phyloP scores from a whole-genome alignment of 2,329 filamentous ascomycete species.

The Tolypocladium album region DNA sequence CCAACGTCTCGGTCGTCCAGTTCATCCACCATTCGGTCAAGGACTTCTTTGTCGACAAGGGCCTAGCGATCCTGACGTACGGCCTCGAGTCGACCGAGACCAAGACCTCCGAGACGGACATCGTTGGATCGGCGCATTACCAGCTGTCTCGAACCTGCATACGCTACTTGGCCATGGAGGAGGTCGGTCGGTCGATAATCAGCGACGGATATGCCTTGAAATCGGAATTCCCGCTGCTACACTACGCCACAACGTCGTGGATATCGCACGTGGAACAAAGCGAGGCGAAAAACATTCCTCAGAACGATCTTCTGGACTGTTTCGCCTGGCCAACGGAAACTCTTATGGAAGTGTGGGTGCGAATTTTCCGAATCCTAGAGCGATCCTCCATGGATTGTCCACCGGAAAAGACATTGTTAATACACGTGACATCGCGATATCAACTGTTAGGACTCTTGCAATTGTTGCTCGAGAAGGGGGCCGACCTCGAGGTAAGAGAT shows the following conservation, averaged over 20 bases:
- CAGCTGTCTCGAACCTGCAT: conserved; percentile 13
- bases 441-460: background rate
- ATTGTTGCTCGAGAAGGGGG: background rate
- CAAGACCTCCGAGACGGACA: background rate
- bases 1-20: conserved; percentile 10
- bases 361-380: no score
- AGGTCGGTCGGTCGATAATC: conserved; percentile 2
- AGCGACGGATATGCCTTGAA: no score
- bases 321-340: background rate
- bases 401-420: background rate
- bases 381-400: background rate
- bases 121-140: background rate
- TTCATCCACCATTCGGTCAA: conserved; percentile 24
- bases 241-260: conserved; percentile 3
- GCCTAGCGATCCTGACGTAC: conserved; percentile 3
- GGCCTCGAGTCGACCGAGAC: no score
- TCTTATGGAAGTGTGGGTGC: background rate
- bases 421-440: background rate
- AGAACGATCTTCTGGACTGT: background rate
- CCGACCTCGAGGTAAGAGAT: background rate
- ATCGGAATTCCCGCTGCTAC: background rate
- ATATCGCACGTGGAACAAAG: conserved; percentile 1
- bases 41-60: conserved; percentile 18
- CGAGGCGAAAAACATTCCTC: background rate
- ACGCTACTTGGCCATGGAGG: conserved; percentile 13